Base-by-base conservation (phyloP, 768 basidiomycete genomes). In the Chalciporus sphaerocephalus region DNA sequence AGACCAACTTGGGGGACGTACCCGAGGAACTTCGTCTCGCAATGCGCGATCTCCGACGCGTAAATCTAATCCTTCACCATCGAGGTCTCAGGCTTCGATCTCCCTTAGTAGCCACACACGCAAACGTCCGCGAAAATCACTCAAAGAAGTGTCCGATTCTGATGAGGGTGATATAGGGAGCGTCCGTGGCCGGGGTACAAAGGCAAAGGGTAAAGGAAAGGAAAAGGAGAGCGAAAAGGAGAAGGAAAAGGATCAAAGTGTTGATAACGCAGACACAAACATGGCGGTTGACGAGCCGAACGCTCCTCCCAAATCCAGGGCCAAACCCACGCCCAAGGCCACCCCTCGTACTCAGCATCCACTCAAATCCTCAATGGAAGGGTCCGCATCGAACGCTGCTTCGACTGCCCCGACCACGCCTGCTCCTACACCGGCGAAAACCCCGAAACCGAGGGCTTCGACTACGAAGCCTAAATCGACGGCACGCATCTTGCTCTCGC, bases 101-200 rank as follows among this genome's bases (percentile, higher is more conserved):
- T 32, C 35, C 10, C 25, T 52, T 1, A 32, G 36, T 8, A 22
- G 40, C n/a, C 48, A 48, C 13, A 6, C 50, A 12, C 61, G 59
- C 28, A 63, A 64, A 24, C 61, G 59, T 0, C 53, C 53, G 2
- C 62, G 57, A 24, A 44, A 55, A 40, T 57, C 62, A 16, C 28
- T 59, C 1, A 55, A 57, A 23, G 59, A 41, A 11, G 40, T 25
- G 11, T 55, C 48, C 23, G 42, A 41, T 5, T 64, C 54, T 17
- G 61, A 54, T 39, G 36, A 47, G 9, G 51, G 44, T 3, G 57
- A 52, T 5, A 40, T 33, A 0, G 52, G 53, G 38, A 41, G 51
- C 20, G 18, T 33, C 5, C 44, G 13, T 5, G 47, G 48, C 24
- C 56, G 35, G 10, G 24, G 16, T 6, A 24, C 15, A 11, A 60